Evolutionary conservation across 495 filamentous ascomycete genomes (phyloP).

Genomic region (Lasiosphaeria ovina): DNA sequence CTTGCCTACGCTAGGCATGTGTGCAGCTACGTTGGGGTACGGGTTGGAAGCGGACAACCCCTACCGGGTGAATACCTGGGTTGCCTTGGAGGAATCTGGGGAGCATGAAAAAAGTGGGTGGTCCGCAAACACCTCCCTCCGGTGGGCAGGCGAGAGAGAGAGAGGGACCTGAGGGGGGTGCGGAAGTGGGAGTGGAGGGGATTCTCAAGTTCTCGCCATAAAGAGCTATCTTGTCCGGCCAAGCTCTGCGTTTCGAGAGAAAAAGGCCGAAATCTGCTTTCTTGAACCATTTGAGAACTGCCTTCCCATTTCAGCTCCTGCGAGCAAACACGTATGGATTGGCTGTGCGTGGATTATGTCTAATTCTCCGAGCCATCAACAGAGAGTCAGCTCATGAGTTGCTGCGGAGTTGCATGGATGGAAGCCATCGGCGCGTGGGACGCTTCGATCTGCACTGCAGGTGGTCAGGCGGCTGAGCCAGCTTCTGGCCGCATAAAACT

Average conservation of each 20-base stretch:
- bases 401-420: neutral
- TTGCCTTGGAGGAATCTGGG: neutral
- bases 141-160: too few species aligned
- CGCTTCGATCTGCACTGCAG: neutral
- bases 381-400: neutral
- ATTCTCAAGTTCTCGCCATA: too few species aligned
- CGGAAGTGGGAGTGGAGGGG: too few species aligned
- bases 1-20: neutral
- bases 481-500: neutral
- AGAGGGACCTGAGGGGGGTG: too few species aligned
- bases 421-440: conserved; percentile 1
- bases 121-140: too few species aligned
- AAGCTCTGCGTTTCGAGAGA: too few species aligned
- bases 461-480: neutral
- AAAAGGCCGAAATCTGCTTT: too few species aligned
- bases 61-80: neutral
- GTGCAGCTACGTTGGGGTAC: neutral
- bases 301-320: neutral
- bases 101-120: neutral
- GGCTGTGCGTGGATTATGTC: neutral
- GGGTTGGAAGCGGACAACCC: neutral
- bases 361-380: neutral
- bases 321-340: neutral
- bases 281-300: neutral
- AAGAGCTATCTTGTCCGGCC: too few species aligned